Base-by-base conservation (phyloP, 495 filamentous ascomycete species). In the Aspergillus ostianus region DNA sequence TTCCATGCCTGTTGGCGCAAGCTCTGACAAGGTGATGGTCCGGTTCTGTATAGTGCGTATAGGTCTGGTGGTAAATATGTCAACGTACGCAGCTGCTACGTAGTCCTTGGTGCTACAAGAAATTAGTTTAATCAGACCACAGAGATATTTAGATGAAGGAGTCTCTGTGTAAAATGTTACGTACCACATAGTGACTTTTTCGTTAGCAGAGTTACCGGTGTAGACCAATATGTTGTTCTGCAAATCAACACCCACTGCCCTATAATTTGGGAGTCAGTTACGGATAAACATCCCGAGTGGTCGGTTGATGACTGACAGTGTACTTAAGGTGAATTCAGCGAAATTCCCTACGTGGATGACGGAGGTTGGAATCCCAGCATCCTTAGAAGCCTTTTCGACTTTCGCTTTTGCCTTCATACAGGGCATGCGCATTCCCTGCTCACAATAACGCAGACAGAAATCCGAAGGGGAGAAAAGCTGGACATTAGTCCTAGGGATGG, bases 381-480 rank as follows among this genome's bases (percentile, higher is more conserved):
- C 44, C 15, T 32, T 26, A 10, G 67, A 56, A 3, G 64, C 67
- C 4, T 52, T 41, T 46, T 69, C 64, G 18, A 67, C 64, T 48
- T 60, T 47, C 17, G 18, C 49, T 49, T 69, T 69, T 4, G 21
- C 27, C n/a, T 59, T 49, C 15, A 60, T 66, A 6, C 56, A 46
- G 1, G 52, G 53, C 0, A 69, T 57, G 17, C 48, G 47, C 21
- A 61, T 54, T 6, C 67, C 62, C 51, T 64, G 59, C 29, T 61
- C 59, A 51, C 58, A 49, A 19, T 60, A 67, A 8, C 64, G 55
- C 18, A 57, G 47, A 19, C 55, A 56, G 3, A 67, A 30, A 46
- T 69, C 62, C 2, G 67, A 69, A 12, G 67, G 67, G 3, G 55
- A 49, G 23, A 69, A 67, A 3, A 69, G 62, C 54, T 58, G 46